These are phyloP conservation scores for Spatholobus suberectus DNA, from an alignment of 306 rosid genomes.

Conservation along the genomic window DNA sequence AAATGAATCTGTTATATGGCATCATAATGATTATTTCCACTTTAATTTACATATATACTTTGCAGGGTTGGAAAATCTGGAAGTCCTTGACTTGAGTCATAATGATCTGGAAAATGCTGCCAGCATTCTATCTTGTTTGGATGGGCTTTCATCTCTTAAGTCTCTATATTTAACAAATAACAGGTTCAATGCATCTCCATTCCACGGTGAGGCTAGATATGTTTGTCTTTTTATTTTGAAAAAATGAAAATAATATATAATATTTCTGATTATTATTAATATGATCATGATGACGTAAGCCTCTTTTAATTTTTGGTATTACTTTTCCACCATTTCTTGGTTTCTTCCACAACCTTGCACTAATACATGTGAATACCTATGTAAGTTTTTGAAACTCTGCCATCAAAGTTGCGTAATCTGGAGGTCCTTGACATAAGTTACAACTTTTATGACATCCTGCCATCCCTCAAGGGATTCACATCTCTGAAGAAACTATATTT, in stretches of 20 bases:
- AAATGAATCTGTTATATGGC: not conserved
- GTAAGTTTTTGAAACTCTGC: not conserved
- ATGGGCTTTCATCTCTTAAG: not conserved
- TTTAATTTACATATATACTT: not conserved
- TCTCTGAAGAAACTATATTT: conserved; percentile 16
- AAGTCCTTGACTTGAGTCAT: not conserved
- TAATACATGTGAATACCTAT: not conserved
- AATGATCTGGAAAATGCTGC: not conserved
- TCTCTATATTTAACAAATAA: not conserved
- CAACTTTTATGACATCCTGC: not conserved
- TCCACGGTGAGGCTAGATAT: not conserved
- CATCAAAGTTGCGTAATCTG: conserved; percentile 3
- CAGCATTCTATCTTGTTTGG: not conserved
- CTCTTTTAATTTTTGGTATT: not conserved
- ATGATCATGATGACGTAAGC: not conserved
- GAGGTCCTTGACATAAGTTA: not conserved
- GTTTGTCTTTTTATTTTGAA: not conserved
- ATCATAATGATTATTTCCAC: not conserved
- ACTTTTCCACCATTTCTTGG: not conserved
- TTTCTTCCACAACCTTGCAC: not conserved
- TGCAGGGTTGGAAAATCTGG: conserved; percentile 24
- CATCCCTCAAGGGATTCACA: conserved; percentile 17
- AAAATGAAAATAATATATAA: not conserved
- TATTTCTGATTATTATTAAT: not conserved
- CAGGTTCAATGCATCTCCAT: not conserved